A percentile compares a stretch with the other conserved stretches of the same genome.
phyloP scores from a whole-genome alignment of 1,284 basidiomycete genomes.

The Ceratobasidium sp. region DNA sequence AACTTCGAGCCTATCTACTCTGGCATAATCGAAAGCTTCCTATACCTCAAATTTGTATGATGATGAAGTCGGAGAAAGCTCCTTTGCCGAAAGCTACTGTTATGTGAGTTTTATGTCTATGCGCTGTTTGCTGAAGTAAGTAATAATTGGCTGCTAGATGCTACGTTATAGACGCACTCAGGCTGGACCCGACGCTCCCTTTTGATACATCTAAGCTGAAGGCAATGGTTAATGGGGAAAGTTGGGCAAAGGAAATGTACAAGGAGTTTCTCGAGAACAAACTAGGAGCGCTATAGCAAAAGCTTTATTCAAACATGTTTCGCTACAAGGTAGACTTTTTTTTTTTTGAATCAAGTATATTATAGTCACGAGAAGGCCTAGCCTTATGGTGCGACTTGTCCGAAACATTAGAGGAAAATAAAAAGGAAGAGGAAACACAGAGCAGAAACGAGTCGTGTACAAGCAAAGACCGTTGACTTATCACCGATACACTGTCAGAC shows the following conservation, averaged over 20 bases:
- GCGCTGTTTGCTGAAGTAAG: background rate
- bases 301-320: background rate
- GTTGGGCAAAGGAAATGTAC: background rate
- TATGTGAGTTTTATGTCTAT: constrained; percentile 4
- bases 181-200: background rate
- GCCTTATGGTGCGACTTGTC: too few species aligned
- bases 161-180: background rate
- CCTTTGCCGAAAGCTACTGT: constrained; percentile 12
- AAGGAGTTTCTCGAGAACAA: constrained; percentile 18
- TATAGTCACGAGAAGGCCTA: too few species aligned
- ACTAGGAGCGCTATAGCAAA: background rate
- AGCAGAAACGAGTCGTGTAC: too few species aligned
- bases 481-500: too few species aligned
- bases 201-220: background rate
- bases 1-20: constrained; percentile 30
- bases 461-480: too few species aligned
- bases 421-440: too few species aligned
- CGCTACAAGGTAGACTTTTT: background rate
- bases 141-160: background rate
- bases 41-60: constrained; percentile 21
- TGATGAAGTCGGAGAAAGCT: background rate
- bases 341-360: background rate
- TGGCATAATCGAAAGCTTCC: constrained; percentile 24
- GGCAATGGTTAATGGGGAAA: background rate
- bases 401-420: too few species aligned